Evolutionary conservation across 108 stramenopile species (phyloP).

Genomic region (Nitzschia putrida): DNA sequence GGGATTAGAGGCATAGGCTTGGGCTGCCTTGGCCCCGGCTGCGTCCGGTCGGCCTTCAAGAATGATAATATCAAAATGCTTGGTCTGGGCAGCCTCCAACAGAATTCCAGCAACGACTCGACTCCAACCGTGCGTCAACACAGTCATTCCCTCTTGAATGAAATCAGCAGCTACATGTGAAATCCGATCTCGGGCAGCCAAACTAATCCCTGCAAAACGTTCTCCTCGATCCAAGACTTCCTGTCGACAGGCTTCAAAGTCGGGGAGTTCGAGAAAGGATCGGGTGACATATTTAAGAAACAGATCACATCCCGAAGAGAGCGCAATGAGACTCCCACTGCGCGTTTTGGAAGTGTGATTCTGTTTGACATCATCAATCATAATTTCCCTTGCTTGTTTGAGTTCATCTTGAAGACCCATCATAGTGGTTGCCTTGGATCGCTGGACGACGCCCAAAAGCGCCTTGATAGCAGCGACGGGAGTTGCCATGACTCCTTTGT

Average conservation of each 20-base stretch:
- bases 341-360: slow-evolving; percentile 9
- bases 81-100: slow-evolving; percentile 69
- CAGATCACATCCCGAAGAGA: slow-evolving; percentile 74
- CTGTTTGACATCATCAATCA: slow-evolving; percentile 56
- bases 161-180: slow-evolving; percentile 83
- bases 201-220: slow-evolving; percentile 83
- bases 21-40: slow-evolving; percentile 79
- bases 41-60: slow-evolving; percentile 91
- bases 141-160: slow-evolving; percentile 83
- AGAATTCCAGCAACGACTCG: slow-evolving; percentile 85
- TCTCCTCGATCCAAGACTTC: slow-evolving; percentile 87
- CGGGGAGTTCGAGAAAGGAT: slow-evolving; percentile 73
- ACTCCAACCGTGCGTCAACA: slow-evolving; percentile 91
- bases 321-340: slow-evolving; percentile 64
- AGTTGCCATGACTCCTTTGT: slow-evolving; percentile 69
- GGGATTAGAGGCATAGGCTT: slow-evolving; percentile 51
- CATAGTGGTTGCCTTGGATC: slow-evolving; percentile 80
- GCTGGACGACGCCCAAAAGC: slow-evolving; percentile 80
- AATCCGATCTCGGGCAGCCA: slow-evolving; percentile 88
- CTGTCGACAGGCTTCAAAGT: slow-evolving; percentile 77
- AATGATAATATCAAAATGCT: slow-evolving; percentile 85
- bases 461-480: slow-evolving; percentile 89
- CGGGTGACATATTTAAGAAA: slow-evolving; percentile 91
- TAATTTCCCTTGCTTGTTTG: slow-evolving; percentile 59
- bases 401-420: slow-evolving; percentile 86